A percentile compares a stretch with the other conserved stretches of the same genome.
These are phyloP conservation scores for Oemleria cerasiformis DNA, from an alignment of 306 rosid species.

Conservation along the genomic window DNA sequence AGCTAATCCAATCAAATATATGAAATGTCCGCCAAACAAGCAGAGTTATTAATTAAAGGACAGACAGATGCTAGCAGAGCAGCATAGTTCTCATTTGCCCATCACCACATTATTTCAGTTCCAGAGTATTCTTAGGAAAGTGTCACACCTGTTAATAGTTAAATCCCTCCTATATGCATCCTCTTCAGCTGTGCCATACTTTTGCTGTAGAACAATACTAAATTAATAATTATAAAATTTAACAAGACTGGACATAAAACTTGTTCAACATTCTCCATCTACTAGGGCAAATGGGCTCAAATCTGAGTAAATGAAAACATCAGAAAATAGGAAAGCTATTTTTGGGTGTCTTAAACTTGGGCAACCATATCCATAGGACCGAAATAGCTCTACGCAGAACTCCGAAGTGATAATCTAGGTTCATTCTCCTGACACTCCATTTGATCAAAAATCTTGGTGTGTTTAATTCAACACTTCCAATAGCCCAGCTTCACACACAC, in stretches of 20 bases:
- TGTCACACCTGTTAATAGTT: conserved; percentile 80
- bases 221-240: not conserved
- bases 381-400: no score
- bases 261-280: not conserved
- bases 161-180: conserved; percentile 97
- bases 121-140: not conserved
- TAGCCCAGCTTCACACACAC: no score
- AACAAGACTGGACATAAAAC: not conserved
- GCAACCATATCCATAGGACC: not conserved
- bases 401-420: no score
- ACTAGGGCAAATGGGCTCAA: not conserved
- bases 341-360: not conserved
- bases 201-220: conserved; percentile 52
- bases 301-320: not conserved
- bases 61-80: not conserved
- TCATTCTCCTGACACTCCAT: no score
- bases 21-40: not conserved
- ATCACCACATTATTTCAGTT: not conserved
- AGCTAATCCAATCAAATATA: conserved; percentile 2
- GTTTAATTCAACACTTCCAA: no score
- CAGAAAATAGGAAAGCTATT: not conserved
- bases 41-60: conserved; percentile 1
- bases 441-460: no score
- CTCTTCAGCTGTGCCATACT: conserved; percentile 79
- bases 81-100: not conserved